A percentile compares a stretch with the other conserved stretches of the same genome.
Evolutionary conservation across 2,329 filamentous ascomycete genomes (phyloP).

Genomic region (Rosellinia necatrix): DNA sequence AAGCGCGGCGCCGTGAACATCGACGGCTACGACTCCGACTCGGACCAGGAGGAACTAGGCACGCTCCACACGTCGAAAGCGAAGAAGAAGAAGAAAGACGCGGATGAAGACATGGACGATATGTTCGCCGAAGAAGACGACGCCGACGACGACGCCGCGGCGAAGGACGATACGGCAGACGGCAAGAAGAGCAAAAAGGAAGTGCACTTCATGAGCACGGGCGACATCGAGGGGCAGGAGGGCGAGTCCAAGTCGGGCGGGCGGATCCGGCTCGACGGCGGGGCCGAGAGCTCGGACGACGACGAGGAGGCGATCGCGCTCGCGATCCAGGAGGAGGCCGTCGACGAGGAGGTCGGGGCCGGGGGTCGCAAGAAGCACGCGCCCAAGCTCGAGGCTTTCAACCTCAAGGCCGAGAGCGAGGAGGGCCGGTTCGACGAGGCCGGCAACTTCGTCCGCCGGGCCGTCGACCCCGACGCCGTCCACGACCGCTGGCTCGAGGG

Average conservation of each 20-base stretch:
- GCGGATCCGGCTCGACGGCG: constrained; percentile 65
- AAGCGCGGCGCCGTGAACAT: constrained; percentile 96
- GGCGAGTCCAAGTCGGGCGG: constrained; percentile 74
- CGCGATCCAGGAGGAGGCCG: constrained; percentile 73
- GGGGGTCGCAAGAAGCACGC: constrained; percentile 92
- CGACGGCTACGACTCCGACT: constrained; percentile 96
- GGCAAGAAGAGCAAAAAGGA: constrained; percentile 60
- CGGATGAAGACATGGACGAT: constrained; percentile 71
- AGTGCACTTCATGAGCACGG: constrained; percentile 63
- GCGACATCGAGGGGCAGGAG: constrained; percentile 80
- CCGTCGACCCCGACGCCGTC: constrained; percentile 82
- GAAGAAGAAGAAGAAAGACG: constrained; percentile 43
- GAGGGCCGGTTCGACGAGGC: constrained; percentile 90
- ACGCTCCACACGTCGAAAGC: constrained; percentile 32
- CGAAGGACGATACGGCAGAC: constrained; percentile 58
- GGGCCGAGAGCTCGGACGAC: constrained; percentile 61
- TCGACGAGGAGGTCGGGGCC: constrained; percentile 88
- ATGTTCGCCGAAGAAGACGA: constrained; percentile 77
- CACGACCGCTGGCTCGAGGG: constrained; percentile 95
- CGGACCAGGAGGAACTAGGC: constrained; percentile 72
- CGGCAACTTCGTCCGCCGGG: constrained; percentile 91
- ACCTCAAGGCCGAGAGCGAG: constrained; percentile 86
- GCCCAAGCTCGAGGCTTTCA: constrained; percentile 94
- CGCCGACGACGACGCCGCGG: constrained; percentile 54
- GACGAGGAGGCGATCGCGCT: constrained; percentile 75